Conservation (phyloP, 2,329 filamentous ascomycete genomes). For the Pleoardoris graminearum region DNA sequence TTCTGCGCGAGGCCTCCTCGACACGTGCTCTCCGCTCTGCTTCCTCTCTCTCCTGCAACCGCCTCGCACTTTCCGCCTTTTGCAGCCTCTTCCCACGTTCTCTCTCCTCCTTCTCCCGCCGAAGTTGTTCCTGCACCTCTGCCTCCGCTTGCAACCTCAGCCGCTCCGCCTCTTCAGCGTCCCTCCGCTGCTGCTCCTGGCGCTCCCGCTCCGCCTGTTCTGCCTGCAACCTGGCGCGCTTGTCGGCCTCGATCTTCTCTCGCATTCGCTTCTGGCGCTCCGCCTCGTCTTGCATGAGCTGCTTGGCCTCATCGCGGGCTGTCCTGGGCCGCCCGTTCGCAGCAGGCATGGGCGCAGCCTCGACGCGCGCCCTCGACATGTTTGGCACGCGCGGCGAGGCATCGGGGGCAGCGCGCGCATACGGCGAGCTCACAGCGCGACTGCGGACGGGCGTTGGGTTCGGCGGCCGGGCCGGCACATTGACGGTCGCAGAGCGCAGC, state of each 20-base stretch:
- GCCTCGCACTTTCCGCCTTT: constrained; percentile 33
- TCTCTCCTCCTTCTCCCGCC: constrained; percentile 35
- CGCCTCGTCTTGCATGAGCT: constrained; percentile 36
- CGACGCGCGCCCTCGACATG: constrained; percentile 26
- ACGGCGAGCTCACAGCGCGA: constrained; percentile 35
- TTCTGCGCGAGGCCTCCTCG: constrained; percentile 29
- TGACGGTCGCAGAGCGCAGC: constrained; percentile 27
- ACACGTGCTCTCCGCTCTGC: constrained; percentile 31
- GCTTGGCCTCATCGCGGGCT: constrained; percentile 37
- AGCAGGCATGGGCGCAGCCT: constrained; percentile 22
- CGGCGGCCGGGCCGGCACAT: constrained; percentile 20
- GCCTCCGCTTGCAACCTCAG: constrained; percentile 24
- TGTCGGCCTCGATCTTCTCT: constrained; percentile 39
- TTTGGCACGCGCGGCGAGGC: constrained; percentile 30
- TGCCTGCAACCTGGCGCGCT: constrained; percentile 33
- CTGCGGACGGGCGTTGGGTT: constrained; percentile 24
- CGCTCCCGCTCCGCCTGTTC: constrained; percentile 35
- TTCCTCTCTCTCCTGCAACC: constrained; percentile 34
- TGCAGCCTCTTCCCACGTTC: constrained; percentile 39
- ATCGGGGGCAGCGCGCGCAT: constrained; percentile 25
- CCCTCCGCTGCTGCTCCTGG: constrained; percentile 28
- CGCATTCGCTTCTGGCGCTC: constrained; percentile 37
- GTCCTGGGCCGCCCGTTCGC: constrained; percentile 22
- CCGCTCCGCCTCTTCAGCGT: constrained; percentile 34
- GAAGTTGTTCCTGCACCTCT: constrained; percentile 30